Base-by-base conservation (phyloP, 257 asterid genomes). In the Datura wrightii region DNA sequence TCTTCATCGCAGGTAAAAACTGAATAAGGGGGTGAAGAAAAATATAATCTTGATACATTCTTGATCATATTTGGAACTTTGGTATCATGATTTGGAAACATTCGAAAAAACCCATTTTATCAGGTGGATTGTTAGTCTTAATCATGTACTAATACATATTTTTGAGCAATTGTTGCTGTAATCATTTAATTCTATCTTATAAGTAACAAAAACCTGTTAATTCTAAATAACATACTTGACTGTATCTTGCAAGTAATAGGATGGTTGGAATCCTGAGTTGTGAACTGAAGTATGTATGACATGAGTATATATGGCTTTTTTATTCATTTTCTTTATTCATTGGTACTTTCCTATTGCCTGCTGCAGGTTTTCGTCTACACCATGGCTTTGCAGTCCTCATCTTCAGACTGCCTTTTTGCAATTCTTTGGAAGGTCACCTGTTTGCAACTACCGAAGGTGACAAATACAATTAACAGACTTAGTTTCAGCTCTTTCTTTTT, bases 311-410 rank as follows among this genome's bases (percentile, higher is more conserved):
- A 46, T 24, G 2, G 42, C 13, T 74, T 74, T 48, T 74, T 46
- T 6, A 2, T 16, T 56, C 3, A 56, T 59, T 39, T 42, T 42
- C 14, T 31, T 76, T 31, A 76, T 31, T 8, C 19, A 14, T 14
- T 78, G 82, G 63, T 13, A 52, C 6, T 78, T 31, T 78, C 63
- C 15, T 34, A 34, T 78, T 52, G 48, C 3, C 5, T 37, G 14
- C 31, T 86, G 69, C 88, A 96, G 99, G 92, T 94, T 87, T 84
- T 91, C 88, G 62, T 89, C 98, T 50, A 94, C 99, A 6, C 97
- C 97, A 53, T 96, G 98, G 99, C 89, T 93, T 56, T 92, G 94
- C 83, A 94, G 99, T 86, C 99, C 99, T 41, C 97, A 96, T 89
- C 89, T 96, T 52, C 99, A 96, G 95, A 93, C 97, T 56, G 83